Base-by-base conservation (phyloP, 495 filamentous ascomycete genomes). In the Lophiotrema nucula region DNA sequence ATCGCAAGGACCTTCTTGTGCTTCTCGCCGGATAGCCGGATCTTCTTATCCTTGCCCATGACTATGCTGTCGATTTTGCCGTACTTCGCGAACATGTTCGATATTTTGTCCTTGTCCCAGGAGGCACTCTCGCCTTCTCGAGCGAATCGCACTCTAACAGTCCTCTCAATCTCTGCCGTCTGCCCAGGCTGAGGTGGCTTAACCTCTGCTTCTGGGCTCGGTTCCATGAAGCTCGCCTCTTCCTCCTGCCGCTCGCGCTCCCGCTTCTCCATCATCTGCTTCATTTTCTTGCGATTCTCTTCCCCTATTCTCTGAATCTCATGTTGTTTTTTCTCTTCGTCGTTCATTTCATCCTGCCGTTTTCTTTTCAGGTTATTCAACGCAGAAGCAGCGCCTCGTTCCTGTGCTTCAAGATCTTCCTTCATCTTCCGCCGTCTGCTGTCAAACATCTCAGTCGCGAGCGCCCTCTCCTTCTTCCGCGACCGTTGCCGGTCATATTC, bases 401-500 rank as follows among this genome's bases (percentile, higher is more conserved):
- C 86, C 51, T 84, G 68, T 47, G 77, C 72, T 72, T 90, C 87
- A 47, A 90, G 70, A 68, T 92, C 87, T 69, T 89, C 85, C 67
- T 83, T 81, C 87, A 91, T 89, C 71, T 82, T 77, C 67, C 84
- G 72, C 64, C 88, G 77, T 66, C 78, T 78, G 8, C 84, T 77
- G 62, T 85, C 84, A 66, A 88, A 83, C 63, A 82, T 71, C 42
- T 87, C 85, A 57, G 79, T 74, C 69, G 88, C 80, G 58, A 81
- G 76, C 72, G 82, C 75, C 67, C 79, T 82, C 60, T 82, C 81
- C 60, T 79, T 63, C 39, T 81, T 75, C 28, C 86, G 85, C 56
- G 79, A 77, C 10, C 87, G 76, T 58, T 83, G 83, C 71, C 81
- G 83, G 66, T 92, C 86, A 69, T 92, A 92, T 28, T 83, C 74